Percentiles rank a stretch among this genome's conserved stretches.
Conservation (phyloP, 148 eudicot species). For the Heliosperma pusillum region DNA sequence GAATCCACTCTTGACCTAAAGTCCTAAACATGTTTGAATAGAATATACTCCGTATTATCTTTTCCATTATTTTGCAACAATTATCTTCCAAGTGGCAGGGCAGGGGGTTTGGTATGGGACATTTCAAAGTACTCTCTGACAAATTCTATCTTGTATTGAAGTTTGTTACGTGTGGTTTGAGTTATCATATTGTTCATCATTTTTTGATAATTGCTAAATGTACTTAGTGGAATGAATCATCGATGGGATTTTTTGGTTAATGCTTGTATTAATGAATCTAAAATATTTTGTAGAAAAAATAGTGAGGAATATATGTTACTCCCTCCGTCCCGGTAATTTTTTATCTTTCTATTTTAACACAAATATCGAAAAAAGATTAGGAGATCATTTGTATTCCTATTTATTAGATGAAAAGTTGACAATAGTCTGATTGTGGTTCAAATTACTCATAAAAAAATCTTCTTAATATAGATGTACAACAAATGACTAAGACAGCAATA, state of each 20-base stretch:
- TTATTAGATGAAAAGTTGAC: too few relatives aligned
- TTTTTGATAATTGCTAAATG: not conserved
- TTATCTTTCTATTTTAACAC: too few relatives aligned
- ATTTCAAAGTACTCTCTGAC: slow-evolving; percentile 1
- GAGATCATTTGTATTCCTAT: too few relatives aligned
- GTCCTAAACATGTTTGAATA: not conserved
- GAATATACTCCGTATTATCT: not conserved
- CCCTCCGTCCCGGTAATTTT: too few relatives aligned
- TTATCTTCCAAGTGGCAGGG: slow-evolving; percentile 23
- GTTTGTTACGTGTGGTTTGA: not conserved
- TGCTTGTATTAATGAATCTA: not conserved
- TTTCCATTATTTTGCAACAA: not conserved
- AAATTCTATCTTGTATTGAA: not conserved
- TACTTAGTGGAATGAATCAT: not conserved
- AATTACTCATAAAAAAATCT: too few relatives aligned
- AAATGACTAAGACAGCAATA: too few relatives aligned
- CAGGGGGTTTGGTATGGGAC: not conserved
- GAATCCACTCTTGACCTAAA: not conserved
- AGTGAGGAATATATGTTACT: too few relatives aligned
- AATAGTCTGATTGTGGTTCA: too few relatives aligned
- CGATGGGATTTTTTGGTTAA: not conserved
- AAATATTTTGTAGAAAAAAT: too few relatives aligned
- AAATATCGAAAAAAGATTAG: too few relatives aligned
- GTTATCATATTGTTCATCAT: slow-evolving; percentile 5
- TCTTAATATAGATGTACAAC: too few relatives aligned